Evolutionary conservation across 129 eudicot genomes (phyloP), one percentile per base, ranked within the genome.

Genomic region (Ambrosia artemisiifolia): DNA sequence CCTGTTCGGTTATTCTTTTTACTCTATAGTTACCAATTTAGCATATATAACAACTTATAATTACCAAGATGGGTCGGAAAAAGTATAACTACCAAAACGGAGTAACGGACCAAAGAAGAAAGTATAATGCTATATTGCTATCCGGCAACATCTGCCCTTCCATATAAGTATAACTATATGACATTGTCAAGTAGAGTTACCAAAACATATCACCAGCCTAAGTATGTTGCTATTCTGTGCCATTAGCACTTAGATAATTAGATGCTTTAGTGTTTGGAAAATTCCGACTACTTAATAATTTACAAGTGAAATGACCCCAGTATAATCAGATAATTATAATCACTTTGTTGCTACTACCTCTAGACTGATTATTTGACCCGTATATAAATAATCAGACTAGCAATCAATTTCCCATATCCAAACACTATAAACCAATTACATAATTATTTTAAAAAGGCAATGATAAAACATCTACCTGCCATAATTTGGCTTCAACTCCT

Each of bases 401-500:
- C 34, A 65, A 40, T 40, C 53, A 19, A 9, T 65, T 65, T 42
- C 7, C 4, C 11, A 19, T 9, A 35, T 1, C 67, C 7, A 16
- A 16, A 34, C 47, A n/a, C 48, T n/a, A 4, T 14, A 33, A 62
- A 34, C 67, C 2, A 46, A 33, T 34, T 14, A 34, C 28, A 62
- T 34, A 62, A 62, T 62, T 46, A 59, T 38, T 5, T 11, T 24
- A 7, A 60, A 57, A 60, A 60, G 4, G 1, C 65, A 60, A 60
- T 60, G 18, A 4, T 6, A 34, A 48, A 13, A 33, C 0, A 46
- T n/a, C 0, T 69, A 91, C 97, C 96, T 92, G 98, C 95, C 95
- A 92, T 53, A 92, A 48, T 83, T 82, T 87, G 53, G 95, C 98
- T 69, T 92, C 98, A 1, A 92, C 96, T 57, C 98, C 98, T 78